phyloP scores from a whole-genome alignment of 225 moss, liverwort and hornwort genomes.

The Climacium dendroides region DNA sequence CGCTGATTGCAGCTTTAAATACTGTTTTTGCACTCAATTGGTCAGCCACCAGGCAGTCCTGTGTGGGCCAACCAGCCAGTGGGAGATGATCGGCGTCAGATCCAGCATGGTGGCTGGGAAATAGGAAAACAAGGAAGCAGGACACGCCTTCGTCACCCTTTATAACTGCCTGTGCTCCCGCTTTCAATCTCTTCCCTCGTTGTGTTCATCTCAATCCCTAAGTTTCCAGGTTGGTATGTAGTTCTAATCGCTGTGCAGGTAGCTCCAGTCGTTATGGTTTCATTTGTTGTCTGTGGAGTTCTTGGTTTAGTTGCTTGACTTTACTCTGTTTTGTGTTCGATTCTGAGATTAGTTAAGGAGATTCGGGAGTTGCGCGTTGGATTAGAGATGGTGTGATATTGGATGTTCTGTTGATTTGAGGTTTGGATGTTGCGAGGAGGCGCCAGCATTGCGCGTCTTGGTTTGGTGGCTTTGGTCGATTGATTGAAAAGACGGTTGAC shows the following conservation, averaged over 20 bases:
- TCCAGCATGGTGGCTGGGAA: neutral
- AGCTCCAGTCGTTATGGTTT: neutral
- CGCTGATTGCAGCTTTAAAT: neutral
- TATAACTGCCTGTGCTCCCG: neutral
- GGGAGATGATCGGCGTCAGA: neutral
- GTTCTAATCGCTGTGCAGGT: neutral
- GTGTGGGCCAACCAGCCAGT: neutral
- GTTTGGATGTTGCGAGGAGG: neutral
- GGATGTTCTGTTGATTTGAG: neutral
- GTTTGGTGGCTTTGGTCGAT: neutral
- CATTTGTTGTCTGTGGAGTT: neutral
- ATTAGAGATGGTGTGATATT: neutral
- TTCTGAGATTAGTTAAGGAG: neutral
- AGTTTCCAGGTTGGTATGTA: neutral
- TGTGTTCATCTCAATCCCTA: neutral
- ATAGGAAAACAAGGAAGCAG: too few relatives aligned
- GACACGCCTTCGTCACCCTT: neutral
- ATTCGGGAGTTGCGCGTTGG: neutral
- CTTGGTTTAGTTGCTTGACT: neutral
- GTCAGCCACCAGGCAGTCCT: neutral
- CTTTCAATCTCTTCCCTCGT: neutral
- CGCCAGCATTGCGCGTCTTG: neutral
- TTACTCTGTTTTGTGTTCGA: neutral
- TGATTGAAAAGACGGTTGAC: neutral
- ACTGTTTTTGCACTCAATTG: neutral